phyloP scores from a whole-genome alignment of 495 filamentous ascomycete species.

The Penicillium verhagenii region DNA sequence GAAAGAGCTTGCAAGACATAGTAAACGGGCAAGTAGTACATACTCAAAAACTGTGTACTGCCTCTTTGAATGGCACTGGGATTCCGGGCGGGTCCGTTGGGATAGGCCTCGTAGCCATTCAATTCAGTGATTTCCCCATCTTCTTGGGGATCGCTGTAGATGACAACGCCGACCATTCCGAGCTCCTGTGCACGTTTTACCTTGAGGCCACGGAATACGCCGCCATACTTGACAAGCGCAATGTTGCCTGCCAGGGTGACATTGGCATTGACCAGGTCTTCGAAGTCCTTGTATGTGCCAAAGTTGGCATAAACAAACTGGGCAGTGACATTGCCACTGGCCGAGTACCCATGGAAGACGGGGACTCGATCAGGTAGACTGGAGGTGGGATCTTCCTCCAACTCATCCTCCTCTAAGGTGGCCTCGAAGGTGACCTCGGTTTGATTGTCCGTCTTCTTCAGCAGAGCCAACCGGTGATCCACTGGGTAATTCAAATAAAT shows the following conservation, averaged over 20 bases:
- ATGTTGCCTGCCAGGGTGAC: slow-evolving; percentile 80
- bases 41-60: slow-evolving; percentile 82
- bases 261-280: slow-evolving; percentile 75
- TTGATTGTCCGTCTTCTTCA: slow-evolving; percentile 51
- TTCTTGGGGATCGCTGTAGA: slow-evolving; percentile 88
- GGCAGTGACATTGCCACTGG: slow-evolving; percentile 85
- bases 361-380: slow-evolving; percentile 72
- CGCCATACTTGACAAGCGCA: slow-evolving; percentile 81
- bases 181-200: slow-evolving; percentile 90
- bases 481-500: slow-evolving; percentile 88
- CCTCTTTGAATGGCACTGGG: slow-evolving; percentile 89
- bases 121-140: slow-evolving; percentile 79
- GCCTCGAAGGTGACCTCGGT: slow-evolving; percentile 71
- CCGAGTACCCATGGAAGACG: slow-evolving; percentile 94
- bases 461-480: slow-evolving; percentile 72
- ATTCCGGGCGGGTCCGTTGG: slow-evolving; percentile 81
- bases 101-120: slow-evolving; percentile 79
- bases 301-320: slow-evolving; percentile 85
- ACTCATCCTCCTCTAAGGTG: slow-evolving; percentile 75
- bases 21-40: slow-evolving; percentile 6
- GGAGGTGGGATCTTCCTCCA: slow-evolving; percentile 81
- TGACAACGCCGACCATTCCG: slow-evolving; percentile 82
- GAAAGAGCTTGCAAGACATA: not conserved
- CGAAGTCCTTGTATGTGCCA: slow-evolving; percentile 79
- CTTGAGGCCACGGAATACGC: slow-evolving; percentile 86